Conservation (phyloP, 768 basidiomycete genomes). For the Auriscalpium microsporum region DNA sequence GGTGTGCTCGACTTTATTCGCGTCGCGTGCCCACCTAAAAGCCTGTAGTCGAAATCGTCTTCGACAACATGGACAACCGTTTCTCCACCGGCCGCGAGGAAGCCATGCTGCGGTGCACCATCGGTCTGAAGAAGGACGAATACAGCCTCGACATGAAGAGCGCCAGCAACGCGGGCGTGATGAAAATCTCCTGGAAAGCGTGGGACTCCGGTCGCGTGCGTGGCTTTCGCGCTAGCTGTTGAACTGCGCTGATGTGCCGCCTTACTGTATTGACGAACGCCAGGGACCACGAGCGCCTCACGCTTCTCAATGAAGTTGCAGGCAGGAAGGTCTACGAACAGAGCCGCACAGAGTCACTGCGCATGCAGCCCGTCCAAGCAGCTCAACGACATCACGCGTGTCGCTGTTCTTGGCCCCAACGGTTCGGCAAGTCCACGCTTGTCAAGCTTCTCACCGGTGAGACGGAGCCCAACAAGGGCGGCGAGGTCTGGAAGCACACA, state of each 20-base stretch:
- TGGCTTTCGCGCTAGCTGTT: slow-evolving; percentile 6
- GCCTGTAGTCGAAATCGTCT: slow-evolving; percentile 75
- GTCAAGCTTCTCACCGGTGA: slow-evolving; percentile 97
- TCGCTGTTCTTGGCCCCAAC: slow-evolving; percentile 96
- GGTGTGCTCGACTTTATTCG: slow-evolving; percentile 37
- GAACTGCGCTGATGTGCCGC: not conserved
- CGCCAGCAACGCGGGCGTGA: slow-evolving; percentile 92
- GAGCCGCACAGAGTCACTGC: slow-evolving; percentile 82
- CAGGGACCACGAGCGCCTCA: slow-evolving; percentile 88
- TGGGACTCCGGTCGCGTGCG: slow-evolving; percentile 91
- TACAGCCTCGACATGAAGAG: slow-evolving; percentile 96
- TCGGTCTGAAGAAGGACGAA: slow-evolving; percentile 97
- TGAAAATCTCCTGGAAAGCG: slow-evolving; percentile 94
- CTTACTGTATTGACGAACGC: slow-evolving; percentile 88
- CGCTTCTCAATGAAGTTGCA: slow-evolving; percentile 95
- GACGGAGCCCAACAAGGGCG: slow-evolving; percentile 92
- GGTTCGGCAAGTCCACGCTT: slow-evolving; percentile 98
- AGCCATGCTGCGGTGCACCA: slow-evolving; percentile 83
- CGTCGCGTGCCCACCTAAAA: not conserved
- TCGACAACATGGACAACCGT: slow-evolving; percentile 89
- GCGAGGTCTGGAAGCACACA: slow-evolving; percentile 98
- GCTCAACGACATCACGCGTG: slow-evolving; percentile 90
- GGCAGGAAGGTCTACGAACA: slow-evolving; percentile 98
- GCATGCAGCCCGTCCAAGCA: slow-evolving; percentile 87
- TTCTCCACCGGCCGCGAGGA: slow-evolving; percentile 90